Percentiles rank a stretch among this genome's conserved stretches.
Evolutionary conservation across 2,329 filamentous ascomycete species (phyloP).

Genomic region (Claviceps pazoutovae): DNA sequence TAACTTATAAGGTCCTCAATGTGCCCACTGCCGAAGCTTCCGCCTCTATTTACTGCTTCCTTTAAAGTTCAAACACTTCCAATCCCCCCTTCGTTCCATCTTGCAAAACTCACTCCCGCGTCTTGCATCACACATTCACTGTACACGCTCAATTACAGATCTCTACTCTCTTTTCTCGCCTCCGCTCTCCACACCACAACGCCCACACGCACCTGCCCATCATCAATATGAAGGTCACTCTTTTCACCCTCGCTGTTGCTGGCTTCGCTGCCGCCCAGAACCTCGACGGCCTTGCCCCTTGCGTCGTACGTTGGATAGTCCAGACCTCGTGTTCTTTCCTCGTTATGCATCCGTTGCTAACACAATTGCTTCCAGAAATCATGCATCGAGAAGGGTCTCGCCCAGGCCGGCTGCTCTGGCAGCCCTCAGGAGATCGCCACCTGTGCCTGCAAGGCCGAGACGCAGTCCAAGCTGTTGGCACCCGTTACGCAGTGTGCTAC

Average conservation of each 20-base stretch:
- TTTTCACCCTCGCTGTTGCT: constrained; percentile 19
- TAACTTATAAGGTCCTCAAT: not conserved
- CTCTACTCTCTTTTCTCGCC: not conserved
- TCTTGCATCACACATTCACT: not conserved
- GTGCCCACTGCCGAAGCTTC: not conserved
- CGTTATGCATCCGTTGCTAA: not conserved
- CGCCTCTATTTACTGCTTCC: not conserved
- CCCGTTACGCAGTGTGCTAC: constrained; percentile 19
- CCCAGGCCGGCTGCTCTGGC: constrained; percentile 8
- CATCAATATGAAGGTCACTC: constrained; percentile 27
- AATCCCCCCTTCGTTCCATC: not conserved
- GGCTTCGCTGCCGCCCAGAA: constrained; percentile 26
- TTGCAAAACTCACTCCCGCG: no score
- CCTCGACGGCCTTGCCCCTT: constrained; percentile 21
- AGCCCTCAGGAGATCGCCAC: constrained; percentile 8
- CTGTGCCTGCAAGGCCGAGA: constrained; percentile 27
- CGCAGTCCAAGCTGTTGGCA: constrained; percentile 17
- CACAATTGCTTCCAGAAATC: constrained; percentile 9
- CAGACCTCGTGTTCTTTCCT: not conserved
- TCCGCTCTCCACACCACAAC: not conserved
- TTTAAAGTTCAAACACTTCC: not conserved
- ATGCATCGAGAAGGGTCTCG: constrained; percentile 23
- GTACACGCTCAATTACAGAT: not conserved
- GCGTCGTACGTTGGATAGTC: constrained; percentile 23
- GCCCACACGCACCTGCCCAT: not conserved